Evolutionary conservation across 805 yeast genomes (phyloP), one percentile per base, ranked within the genome.

Genomic region (Metschnikowia corniflorae): DNA sequence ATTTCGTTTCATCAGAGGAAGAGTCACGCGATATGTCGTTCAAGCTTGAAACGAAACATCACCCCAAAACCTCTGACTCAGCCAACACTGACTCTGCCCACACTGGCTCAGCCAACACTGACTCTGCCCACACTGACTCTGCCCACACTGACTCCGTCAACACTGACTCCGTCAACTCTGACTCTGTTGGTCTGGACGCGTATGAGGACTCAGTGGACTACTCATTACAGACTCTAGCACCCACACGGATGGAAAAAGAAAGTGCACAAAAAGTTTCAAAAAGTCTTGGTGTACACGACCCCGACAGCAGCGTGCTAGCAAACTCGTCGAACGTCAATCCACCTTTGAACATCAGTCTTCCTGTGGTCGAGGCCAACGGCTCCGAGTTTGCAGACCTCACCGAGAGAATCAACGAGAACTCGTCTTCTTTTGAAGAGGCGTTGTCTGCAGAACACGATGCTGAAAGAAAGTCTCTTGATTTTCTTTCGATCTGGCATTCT

Each of bases 261-360:
- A 8, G 21, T 2, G 26, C 16, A 8, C n/a, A 6, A 7, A 8
- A 30, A 19, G 26, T 21, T 15, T 5, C 7, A n/a, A 26, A 16
- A 14, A 10, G 12, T n/a, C 20, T 7, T 5, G n/a, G n/a, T 12
- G 18, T 10, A 10, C 33, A 30, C 9, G 44, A 40, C 8, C 31
- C 18, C 18, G 57, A 56, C 18, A 47, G 40, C 16, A 58, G 61
- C 29, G 55, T 59, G 5, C 55, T 70, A 26, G 74, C 73, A 2
- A 70, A 70, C 48, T 69, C 74, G 0, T 65, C 74, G 2, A 66
- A 65, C 38, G 52, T 68, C 15, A 60, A 60, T 5, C 65, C 64
- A 10, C 63, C 50, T 3, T 33, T 31, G 17, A 29, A 61, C 26
- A 43, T 64, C 10, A 49, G 61, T 1, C 51, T 66, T 19, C 70